Conservation (phyloP, 2,329 filamentous ascomycete genomes). For the Nigrospora oryzae region DNA sequence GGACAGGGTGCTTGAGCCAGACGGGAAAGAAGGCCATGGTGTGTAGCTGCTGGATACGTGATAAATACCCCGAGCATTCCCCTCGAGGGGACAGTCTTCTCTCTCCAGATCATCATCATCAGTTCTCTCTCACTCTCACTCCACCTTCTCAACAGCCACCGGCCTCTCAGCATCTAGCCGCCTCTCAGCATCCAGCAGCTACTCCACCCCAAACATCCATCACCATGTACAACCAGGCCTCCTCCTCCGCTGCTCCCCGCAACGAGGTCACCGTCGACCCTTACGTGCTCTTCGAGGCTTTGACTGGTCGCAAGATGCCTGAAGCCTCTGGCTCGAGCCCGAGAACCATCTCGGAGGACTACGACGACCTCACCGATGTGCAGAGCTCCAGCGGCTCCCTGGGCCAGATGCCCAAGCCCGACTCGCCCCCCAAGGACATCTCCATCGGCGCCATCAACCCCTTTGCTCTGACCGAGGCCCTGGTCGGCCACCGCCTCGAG, state of each 20-base stretch:
- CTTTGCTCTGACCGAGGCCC: slow-evolving; percentile 33
- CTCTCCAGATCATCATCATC: neutral
- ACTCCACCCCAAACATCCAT: neutral
- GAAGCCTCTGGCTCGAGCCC: slow-evolving; percentile 11
- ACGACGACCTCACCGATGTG: slow-evolving; percentile 24
- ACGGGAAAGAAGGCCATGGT: neutral
- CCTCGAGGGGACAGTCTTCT: neutral
- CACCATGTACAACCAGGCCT: neutral
- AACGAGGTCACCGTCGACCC: slow-evolving; percentile 18
- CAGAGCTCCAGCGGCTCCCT: slow-evolving; percentile 9
- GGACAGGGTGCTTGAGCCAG: neutral
- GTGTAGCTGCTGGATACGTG: neutral
- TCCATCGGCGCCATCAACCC: slow-evolving; percentile 32
- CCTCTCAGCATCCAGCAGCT: no score
- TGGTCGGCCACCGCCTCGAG: slow-evolving; percentile 31
- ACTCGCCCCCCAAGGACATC: slow-evolving; percentile 28
- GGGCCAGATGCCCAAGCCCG: slow-evolving; percentile 19
- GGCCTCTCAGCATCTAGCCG: neutral
- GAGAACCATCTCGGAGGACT: slow-evolving; percentile 19
- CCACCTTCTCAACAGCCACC: neutral
- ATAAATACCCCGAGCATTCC: neutral
- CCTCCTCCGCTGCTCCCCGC: neutral
- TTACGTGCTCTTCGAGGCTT: slow-evolving; percentile 27
- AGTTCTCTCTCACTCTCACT: neutral
- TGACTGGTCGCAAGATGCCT: slow-evolving; percentile 25